Evolutionary conservation across 345 rosid species (phyloP).

Genomic region (Carallia pectinifolia): DNA sequence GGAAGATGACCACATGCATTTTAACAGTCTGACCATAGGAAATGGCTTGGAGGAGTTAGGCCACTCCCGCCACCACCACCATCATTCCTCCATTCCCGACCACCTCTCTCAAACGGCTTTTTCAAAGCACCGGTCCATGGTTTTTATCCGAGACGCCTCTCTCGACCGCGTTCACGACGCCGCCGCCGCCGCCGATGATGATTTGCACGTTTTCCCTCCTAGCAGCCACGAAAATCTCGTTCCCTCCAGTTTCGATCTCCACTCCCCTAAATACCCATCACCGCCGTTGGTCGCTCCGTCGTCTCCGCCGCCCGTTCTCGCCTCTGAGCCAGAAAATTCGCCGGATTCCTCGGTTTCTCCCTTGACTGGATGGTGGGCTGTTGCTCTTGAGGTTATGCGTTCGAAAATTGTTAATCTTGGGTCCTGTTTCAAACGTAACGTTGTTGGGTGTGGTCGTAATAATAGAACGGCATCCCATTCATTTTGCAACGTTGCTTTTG

Average conservation of each 20-base stretch:
- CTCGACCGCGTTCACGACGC: not conserved
- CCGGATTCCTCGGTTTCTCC: not conserved
- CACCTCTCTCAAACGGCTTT: not conserved
- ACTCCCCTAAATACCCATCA: not conserved
- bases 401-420: slow-evolving; percentile 8
- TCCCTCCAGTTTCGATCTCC: slow-evolving; percentile 8
- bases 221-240: slow-evolving; percentile 18
- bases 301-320: not conserved
- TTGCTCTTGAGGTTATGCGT: slow-evolving; percentile 13
- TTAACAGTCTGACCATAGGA: not conserved
- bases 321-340: not conserved
- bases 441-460: not conserved
- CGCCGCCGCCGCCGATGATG: not conserved
- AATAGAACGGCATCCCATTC: not conserved
- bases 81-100: not conserved
- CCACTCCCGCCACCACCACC: not conserved
- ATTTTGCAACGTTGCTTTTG: slow-evolving; percentile 13
- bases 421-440: slow-evolving; percentile 4
- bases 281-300: slow-evolving; percentile 1
- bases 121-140: slow-evolving; percentile 16
- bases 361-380: slow-evolving; percentile 12
- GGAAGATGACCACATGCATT: not conserved
- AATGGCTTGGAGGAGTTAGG: no score
- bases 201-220: slow-evolving; percentile 17
- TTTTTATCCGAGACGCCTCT: slow-evolving; percentile 11